Evolutionary conservation across 352 stramenopile species (phyloP).

Genomic region (Peronosclerospora sorghi): DNA sequence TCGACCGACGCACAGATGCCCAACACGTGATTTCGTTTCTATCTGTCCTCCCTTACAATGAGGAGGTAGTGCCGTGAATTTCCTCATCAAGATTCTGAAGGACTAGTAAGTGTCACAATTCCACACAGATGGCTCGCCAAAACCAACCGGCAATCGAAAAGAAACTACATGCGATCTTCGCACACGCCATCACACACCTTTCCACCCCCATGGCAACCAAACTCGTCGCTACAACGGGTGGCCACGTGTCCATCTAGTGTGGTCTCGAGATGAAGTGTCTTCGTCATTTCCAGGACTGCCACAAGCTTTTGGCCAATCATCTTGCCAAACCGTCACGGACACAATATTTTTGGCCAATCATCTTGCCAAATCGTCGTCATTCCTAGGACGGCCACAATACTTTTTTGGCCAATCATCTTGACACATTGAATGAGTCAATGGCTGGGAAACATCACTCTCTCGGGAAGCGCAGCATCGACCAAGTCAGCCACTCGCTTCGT

Average conservation of each 20-base stretch:
- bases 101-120: constrained; percentile 25
- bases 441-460: constrained; percentile 32
- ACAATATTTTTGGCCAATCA: constrained; percentile 24
- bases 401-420: constrained; percentile 24
- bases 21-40: constrained; percentile 16
- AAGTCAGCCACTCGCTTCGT: constrained; percentile 14
- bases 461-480: constrained; percentile 21
- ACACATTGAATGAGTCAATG: constrained; percentile 21
- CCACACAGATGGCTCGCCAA: constrained; percentile 51
- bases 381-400: no score
- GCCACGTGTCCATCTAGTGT: constrained; percentile 5
- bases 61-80: constrained; percentile 62
- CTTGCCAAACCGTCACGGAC: no score
- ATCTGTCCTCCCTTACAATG: constrained; percentile 73
- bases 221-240: constrained; percentile 3
- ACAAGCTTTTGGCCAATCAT: constrained; percentile 22
- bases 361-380: neutral
- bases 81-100: constrained; percentile 75
- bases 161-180: neutral
- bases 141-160: constrained; percentile 39
- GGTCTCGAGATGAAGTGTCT: constrained; percentile 13
- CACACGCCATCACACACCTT: constrained; percentile 1
- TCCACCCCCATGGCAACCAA: no score
- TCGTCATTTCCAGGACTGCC: constrained; percentile 79
- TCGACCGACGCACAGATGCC: neutral